Percentiles rank a stretch among this genome's conserved stretches.
Evolutionary conservation across 1,284 basidiomycete genomes (phyloP).

Genomic region (Lentinus polychrous): DNA sequence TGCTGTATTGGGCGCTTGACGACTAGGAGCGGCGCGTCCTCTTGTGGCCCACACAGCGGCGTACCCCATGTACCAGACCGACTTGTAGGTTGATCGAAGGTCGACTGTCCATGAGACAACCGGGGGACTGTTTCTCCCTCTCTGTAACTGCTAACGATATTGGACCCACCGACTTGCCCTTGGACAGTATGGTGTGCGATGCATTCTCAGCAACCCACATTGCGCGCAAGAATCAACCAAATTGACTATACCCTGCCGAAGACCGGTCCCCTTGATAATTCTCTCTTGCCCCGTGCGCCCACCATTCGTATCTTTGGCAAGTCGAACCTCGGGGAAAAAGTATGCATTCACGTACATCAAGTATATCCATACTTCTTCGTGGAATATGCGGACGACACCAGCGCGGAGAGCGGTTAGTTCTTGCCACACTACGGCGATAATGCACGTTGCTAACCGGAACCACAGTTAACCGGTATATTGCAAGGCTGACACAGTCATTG

Average conservation of each 20-base stretch:
- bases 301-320: slow-evolving; percentile 85
- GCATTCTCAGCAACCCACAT: slow-evolving; percentile 21
- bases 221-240: slow-evolving; percentile 57
- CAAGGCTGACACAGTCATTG: slow-evolving; percentile 60
- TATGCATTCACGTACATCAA: slow-evolving; percentile 89
- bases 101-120: no score
- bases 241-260: slow-evolving; percentile 56
- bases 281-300: slow-evolving; percentile 59
- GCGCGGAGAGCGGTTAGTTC: slow-evolving; percentile 38
- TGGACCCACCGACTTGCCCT: no score
- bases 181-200: slow-evolving; percentile 14
- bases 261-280: slow-evolving; percentile 59
- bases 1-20: no score
- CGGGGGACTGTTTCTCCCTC: no score
- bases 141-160: no score
- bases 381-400: slow-evolving; percentile 57
- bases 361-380: slow-evolving; percentile 78
- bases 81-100: no score
- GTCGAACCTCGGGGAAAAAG: slow-evolving; percentile 70
- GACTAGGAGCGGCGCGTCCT: no score
- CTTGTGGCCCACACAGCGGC: no score
- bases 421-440: background rate
- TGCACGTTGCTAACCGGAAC: background rate
- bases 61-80: no score
- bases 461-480: slow-evolving; percentile 65